Percentiles rank a stretch among this genome's conserved stretches.
Evolutionary conservation across 495 filamentous ascomycete genomes (phyloP).

Genomic region (Aspergillus heteromorphus): DNA sequence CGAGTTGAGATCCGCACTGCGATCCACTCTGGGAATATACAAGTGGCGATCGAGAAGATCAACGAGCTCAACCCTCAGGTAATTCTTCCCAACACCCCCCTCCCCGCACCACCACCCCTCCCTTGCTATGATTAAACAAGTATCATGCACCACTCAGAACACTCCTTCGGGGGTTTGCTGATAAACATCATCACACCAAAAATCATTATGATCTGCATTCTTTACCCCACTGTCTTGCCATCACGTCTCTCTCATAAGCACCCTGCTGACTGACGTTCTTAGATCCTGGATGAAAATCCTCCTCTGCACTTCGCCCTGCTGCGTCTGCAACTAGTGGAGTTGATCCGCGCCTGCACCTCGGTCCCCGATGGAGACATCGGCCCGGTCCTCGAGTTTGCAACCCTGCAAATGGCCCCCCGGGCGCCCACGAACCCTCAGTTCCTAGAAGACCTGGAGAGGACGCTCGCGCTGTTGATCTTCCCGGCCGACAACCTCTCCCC

Average conservation of each 20-base stretch:
- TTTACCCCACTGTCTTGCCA: constrained; percentile 9
- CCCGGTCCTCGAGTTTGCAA: constrained; percentile 82
- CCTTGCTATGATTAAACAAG: constrained; percentile 85
- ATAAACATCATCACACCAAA: constrained; percentile 87
- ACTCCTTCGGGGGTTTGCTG: constrained; percentile 75
- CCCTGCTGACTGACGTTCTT: constrained; percentile 27
- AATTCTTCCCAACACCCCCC: constrained; percentile 21
- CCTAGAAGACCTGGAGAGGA: constrained; percentile 81
- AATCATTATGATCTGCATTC: constrained; percentile 75
- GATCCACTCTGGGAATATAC: constrained; percentile 79
- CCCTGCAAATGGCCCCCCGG: constrained; percentile 75
- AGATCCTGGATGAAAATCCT: constrained; percentile 84
- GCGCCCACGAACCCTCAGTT: constrained; percentile 78
- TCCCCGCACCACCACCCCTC: constrained; percentile 4
- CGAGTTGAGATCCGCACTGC: constrained; percentile 73
- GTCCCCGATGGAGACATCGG: constrained; percentile 66
- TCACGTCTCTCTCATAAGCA: constrained; percentile 11
- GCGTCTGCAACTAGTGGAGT: constrained; percentile 85
- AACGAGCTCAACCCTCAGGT: constrained; percentile 91
- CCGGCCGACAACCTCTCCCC: constrained; percentile 70
- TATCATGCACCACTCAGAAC: constrained; percentile 99
- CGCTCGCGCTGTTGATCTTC: constrained; percentile 89
- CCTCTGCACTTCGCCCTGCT: constrained; percentile 87
- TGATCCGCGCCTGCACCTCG: constrained; percentile 72
- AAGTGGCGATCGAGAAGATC: constrained; percentile 76